These are phyloP conservation scores for Pseudogymnoascus sp. DNA, from an alignment of 2,329 filamentous ascomycete genomes.

Conservation along the genomic window DNA sequence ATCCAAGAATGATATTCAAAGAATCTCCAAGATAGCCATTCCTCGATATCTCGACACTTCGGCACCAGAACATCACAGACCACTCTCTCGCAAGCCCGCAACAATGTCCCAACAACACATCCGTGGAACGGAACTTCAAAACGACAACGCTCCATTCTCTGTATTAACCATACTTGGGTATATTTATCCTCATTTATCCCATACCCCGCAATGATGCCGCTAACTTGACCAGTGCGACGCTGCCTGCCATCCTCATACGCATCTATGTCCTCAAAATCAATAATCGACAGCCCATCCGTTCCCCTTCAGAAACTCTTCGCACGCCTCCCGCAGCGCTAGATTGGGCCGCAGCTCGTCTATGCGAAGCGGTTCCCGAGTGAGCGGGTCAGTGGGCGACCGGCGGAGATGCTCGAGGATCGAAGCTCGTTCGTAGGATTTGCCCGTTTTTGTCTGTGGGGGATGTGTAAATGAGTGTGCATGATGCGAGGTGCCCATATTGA, in stretches of 20 bases:
- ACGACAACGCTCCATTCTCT: neutral
- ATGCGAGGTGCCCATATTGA: neutral
- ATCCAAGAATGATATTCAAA: neutral
- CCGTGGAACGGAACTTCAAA: neutral
- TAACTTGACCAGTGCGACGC: neutral
- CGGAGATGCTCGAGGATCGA: conserved; percentile 81
- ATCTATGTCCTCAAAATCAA: conserved; percentile 34
- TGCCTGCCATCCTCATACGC: too few relatives aligned
- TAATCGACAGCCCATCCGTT: conserved; percentile 94
- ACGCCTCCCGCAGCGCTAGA: conserved; percentile 70
- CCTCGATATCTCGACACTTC: neutral
- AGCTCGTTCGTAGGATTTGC: conserved; percentile 81
- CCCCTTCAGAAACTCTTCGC: conserved; percentile 72
- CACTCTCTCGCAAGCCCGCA: neutral
- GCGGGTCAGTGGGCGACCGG: conserved; percentile 65
- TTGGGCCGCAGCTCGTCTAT: conserved; percentile 71
- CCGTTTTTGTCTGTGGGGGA: conserved; percentile 59
- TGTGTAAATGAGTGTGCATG: neutral
- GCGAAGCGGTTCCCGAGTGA: conserved; percentile 68
- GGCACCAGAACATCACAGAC: too few relatives aligned
- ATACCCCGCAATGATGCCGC: neutral
- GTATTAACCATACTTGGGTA: neutral
- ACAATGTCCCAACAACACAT: neutral
- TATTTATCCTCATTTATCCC: neutral
- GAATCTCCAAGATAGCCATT: neutral